Base-by-base conservation (phyloP, 352 stramenopile species). In the Globisporangium camurandrum region DNA sequence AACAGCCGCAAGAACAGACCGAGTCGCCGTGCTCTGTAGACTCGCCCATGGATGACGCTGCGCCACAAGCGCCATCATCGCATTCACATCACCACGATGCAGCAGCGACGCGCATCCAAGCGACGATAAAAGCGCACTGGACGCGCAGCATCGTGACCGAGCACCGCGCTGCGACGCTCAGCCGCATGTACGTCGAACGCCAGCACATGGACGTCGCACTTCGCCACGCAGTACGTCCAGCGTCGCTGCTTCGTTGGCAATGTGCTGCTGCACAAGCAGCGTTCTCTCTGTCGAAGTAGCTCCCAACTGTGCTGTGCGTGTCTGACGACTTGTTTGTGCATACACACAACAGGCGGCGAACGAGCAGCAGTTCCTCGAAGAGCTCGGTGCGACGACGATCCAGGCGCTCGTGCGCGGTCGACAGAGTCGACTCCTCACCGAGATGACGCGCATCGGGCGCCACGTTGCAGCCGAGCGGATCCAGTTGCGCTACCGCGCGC, bases 381-480 rank as follows among this genome's bases (percentile, higher is more conserved):
- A 69, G 14, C 41, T 83, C 6, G 66, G 68, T 24, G 65, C 61
- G 2, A 69, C 68, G 14, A 84, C 84, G 51, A 79, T 90, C 30
- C 78, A 90, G 31, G 69, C 78, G 2, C 45, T 87, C 8, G 77
- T 74, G 8, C 76, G 80, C 41, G 80, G 80, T 4, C 62, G 48
- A 2, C 77, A 91, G 40, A 70, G 61, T 17, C 75, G 80, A 33
- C 24, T 83, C 11, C 40, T 89, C 8, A 58, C 49, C 0, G 68
- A 86, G n/a, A 74, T 65, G 23, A 61, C 54, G 12, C 56, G 56
- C 9, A 71, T 75, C 50, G 76, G 73, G 1, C 50, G 64, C 19
- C 40, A 79, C 33, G 63, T 59, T 4, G 80, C 80, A 0, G 75
- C 63, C 3, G 60, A 36, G 5, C 67, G 47, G 24, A 86, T 89